phyloP scores from a whole-genome alignment of 2,329 filamentous ascomycete species.

The Colletotrichum melonis region DNA sequence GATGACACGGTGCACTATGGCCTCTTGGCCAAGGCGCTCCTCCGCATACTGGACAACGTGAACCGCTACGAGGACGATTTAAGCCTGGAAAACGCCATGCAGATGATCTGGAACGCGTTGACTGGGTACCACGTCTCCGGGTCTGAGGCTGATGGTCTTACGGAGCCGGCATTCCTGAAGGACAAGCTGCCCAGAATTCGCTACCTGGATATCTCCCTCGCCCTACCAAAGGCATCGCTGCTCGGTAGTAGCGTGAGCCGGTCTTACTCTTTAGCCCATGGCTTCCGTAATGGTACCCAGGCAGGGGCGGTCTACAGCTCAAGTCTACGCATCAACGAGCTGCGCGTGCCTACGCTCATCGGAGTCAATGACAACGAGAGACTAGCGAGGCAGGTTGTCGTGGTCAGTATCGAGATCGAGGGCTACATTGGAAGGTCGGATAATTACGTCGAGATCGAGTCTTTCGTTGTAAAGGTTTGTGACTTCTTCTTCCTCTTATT shows the following conservation, averaged over 20 bases:
- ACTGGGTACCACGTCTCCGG: constrained; percentile 43
- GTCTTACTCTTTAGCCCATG: constrained; percentile 36
- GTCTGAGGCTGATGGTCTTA: background rate
- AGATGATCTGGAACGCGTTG: constrained; percentile 47
- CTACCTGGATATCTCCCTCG: constrained; percentile 63
- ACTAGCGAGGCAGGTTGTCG: constrained; percentile 72
- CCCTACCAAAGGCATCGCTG: constrained; percentile 76
- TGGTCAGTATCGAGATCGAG: constrained; percentile 73
- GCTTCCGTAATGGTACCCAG: background rate
- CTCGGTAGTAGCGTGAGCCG: constrained; percentile 71
- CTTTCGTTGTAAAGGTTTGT: constrained; percentile 67
- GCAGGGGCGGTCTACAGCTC: constrained; percentile 33
- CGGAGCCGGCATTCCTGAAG: constrained; percentile 37
- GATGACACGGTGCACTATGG: constrained; percentile 83
- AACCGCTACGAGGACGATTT: constrained; percentile 1
- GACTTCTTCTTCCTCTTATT: background rate
- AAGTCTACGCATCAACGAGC: constrained; percentile 62
- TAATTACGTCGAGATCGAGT: constrained; percentile 67
- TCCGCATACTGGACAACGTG: constrained; percentile 54
- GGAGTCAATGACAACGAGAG: constrained; percentile 81
- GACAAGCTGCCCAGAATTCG: constrained; percentile 46
- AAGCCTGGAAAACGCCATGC: constrained; percentile 38
- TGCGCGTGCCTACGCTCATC: constrained; percentile 75
- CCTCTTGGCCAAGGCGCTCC: constrained; percentile 73
- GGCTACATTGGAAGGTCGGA: constrained; percentile 57